A percentile compares a stretch with the other conserved stretches of the same genome.
Conservation (phyloP, 495 filamentous ascomycete genomes). For the Lophium mytilinum region DNA sequence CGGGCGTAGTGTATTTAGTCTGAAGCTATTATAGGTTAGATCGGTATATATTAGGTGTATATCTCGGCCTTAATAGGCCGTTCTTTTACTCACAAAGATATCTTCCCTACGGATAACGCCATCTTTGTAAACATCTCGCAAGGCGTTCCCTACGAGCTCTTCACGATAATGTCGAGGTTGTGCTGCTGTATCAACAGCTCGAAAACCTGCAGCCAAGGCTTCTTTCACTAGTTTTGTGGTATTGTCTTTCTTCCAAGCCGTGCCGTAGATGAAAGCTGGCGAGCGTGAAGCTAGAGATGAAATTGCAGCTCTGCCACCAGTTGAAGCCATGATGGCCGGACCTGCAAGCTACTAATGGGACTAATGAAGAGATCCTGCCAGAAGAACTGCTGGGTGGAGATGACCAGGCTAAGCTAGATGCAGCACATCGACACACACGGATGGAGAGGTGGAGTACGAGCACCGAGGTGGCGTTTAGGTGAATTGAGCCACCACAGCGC, state of each 20-base stretch:
- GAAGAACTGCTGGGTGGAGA: too few species aligned
- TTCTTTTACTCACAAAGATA: constrained; percentile 28
- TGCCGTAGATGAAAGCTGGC: constrained; percentile 67
- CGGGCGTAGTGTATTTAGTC: constrained; percentile 67
- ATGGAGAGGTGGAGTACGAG: too few species aligned
- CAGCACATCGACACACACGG: too few species aligned
- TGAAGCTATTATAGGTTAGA: constrained; percentile 48
- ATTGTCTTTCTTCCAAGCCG: constrained; percentile 76
- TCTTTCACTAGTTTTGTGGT: constrained; percentile 59
- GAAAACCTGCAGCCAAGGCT: constrained; percentile 64
- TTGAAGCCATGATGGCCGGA: too few species aligned
- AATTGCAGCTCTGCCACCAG: too few species aligned
- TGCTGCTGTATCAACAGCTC: constrained; percentile 68
- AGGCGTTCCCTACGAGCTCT: constrained; percentile 56
- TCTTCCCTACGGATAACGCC: constrained; percentile 46
- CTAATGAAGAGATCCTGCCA: too few species aligned
- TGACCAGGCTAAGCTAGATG: too few species aligned
- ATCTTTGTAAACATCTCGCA: constrained; percentile 49
- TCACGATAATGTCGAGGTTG: constrained; percentile 77
- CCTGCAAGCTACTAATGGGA: too few species aligned
- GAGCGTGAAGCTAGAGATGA: too few species aligned
- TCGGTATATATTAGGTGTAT: not conserved
- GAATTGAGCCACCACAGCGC: too few species aligned
- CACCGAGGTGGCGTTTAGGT: too few species aligned
- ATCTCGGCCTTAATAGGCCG: constrained; percentile 16